Base-by-base conservation (phyloP, 768 basidiomycete genomes). In the Dioszegia hungarica region DNA sequence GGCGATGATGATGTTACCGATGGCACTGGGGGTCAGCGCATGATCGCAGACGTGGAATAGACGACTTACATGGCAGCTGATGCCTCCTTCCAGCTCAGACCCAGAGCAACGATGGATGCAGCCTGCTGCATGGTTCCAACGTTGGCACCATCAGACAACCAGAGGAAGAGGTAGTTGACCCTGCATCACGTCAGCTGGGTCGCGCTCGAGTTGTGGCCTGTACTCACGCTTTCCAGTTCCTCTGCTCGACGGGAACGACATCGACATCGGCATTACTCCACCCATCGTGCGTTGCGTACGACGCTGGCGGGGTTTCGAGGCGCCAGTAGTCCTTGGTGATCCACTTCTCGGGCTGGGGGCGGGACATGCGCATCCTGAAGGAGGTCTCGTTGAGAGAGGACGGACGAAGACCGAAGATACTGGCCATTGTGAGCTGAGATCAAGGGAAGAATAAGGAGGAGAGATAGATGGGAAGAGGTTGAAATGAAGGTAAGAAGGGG, bases 1-100 rank as follows among this genome's bases (percentile, higher is more conserved):
- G 2, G 86, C 83, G 57, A 90, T 88, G 62, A 90, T 82, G 60
- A 81, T 75, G 66, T 88, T 85, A 19, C 85, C 88, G 17, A 87
- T 77, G 8, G 86, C 84, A 59, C 89, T 88, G 14, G 84, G 77
- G 14, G 29, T 61, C 57, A 62, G 56, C 29, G 8, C 86, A 78
- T 2, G 85, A 85, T 69, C 88, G 85, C 43, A 79, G 86, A 49
- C 17, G 19, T 15, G 12, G 14, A 22, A 33, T 14, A 29, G 3
- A 28, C 15, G 17, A 62, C 68, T 66, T 39, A 70, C 68, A 72
- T 68, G n/a, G 70, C 70, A 12, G 51, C 67, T 0, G 63, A 43
- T 11, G 70, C 70, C 50, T 72, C 70, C 37, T 63, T 46, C 70
- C 70, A 72, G 31, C 53, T 56, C 1, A 72, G 48, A 52, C 70